A percentile compares a stretch with the other conserved stretches of the same genome.
phyloP scores from a whole-genome alignment of 2,329 filamentous ascomycete genomes.

The Davidsoniella eucalypti region DNA sequence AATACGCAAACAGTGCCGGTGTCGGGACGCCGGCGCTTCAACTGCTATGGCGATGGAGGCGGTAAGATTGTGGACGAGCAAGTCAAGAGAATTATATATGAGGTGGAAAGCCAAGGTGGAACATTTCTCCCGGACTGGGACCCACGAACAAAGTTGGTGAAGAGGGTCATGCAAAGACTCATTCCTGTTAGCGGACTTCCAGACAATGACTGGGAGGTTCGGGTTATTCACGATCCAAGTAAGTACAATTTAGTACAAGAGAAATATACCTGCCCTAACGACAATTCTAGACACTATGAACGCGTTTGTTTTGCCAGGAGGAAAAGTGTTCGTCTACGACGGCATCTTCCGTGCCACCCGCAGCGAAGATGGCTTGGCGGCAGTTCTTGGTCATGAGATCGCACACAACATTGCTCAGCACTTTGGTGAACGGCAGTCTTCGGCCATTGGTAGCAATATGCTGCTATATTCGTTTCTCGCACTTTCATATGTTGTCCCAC shows the following conservation, averaged over 20 bases:
- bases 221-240: slow-evolving; percentile 52
- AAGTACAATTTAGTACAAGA: slow-evolving; percentile 15
- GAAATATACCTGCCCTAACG: neutral
- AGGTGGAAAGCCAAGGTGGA: slow-evolving; percentile 33
- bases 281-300: slow-evolving; percentile 37
- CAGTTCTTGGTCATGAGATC: slow-evolving; percentile 66
- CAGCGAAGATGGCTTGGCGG: slow-evolving; percentile 53
- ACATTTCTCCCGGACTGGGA: slow-evolving; percentile 44
- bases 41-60: slow-evolving; percentile 36
- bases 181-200: slow-evolving; percentile 49
- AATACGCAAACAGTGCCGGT: slow-evolving; percentile 60
- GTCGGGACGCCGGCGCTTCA: slow-evolving; percentile 57
- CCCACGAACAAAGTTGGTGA: slow-evolving; percentile 34
- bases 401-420: slow-evolving; percentile 60
- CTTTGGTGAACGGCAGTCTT: slow-evolving; percentile 44
- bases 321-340: slow-evolving; percentile 65
- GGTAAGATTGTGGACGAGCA: slow-evolving; percentile 35
- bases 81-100: slow-evolving; percentile 39
- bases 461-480: slow-evolving; percentile 33
- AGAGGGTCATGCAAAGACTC: slow-evolving; percentile 46
- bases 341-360: slow-evolving; percentile 53
- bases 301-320: slow-evolving; percentile 62
- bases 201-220: slow-evolving; percentile 50
- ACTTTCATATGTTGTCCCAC: slow-evolving; percentile 28
- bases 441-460: slow-evolving; percentile 34